phyloP scores from a whole-genome alignment of 495 filamentous ascomycete species.

The Neurospora hispaniola region DNA sequence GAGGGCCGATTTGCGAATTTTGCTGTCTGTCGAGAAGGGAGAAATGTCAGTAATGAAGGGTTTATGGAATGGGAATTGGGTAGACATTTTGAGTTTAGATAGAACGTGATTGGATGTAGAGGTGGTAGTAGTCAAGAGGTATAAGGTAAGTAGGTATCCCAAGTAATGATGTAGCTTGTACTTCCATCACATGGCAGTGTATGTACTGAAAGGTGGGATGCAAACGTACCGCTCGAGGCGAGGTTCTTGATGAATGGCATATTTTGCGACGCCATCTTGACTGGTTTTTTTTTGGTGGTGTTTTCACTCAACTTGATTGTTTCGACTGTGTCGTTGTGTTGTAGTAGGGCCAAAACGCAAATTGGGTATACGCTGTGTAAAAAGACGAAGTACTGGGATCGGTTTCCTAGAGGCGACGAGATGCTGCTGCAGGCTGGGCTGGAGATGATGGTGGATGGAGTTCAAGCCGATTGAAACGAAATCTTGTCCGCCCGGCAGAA shows the following conservation, averaged over 20 bases:
- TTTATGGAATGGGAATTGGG: not conserved
- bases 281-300: not conserved
- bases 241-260: slow-evolving; percentile 45
- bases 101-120: too few relatives aligned
- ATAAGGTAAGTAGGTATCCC: too few relatives aligned
- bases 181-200: not conserved
- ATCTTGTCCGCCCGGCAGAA: slow-evolving; percentile 29
- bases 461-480: slow-evolving; percentile 7
- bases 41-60: not conserved
- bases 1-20: slow-evolving; percentile 71
- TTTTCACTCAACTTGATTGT: not conserved
- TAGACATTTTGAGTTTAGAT: too few relatives aligned
- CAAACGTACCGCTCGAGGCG: slow-evolving; percentile 37
- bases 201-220: not conserved
- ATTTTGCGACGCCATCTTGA: slow-evolving; percentile 32
- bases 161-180: too few relatives aligned
- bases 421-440: not conserved
- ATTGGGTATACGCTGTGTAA: not conserved
- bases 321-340: not conserved
- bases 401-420: not conserved
- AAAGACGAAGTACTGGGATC: not conserved
- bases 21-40: slow-evolving; percentile 47
- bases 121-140: too few relatives aligned
- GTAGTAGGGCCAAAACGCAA: not conserved
- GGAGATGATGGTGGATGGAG: not conserved